Evolutionary conservation across 768 basidiomycete species (phyloP), one percentile per base, ranked within the genome.

Genomic region (Boletellus ananiceps): DNA sequence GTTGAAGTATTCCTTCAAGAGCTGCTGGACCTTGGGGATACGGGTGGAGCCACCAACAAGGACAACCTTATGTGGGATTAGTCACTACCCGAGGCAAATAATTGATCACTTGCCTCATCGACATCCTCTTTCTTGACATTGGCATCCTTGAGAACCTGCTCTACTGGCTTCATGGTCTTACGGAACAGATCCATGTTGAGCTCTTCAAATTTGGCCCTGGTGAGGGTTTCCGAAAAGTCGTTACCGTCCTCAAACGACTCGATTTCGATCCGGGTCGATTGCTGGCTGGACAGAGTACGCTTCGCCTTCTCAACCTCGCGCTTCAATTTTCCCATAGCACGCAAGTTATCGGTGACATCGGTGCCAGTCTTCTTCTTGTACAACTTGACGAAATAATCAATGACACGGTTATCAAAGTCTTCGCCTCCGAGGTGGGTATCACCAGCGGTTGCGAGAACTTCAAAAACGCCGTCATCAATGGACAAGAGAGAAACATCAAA

Each of bases 151-250:
- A 98, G 77, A 18, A 98, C 95, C 71, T 97, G 95, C 71, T 97
- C 94, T 54, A 98, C 95, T 55, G 95, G 95, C 78, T 94, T 94
- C 91, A 98, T 92, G 31, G 95, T 99, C 82, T 95, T 95, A 64
- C 95, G 81, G 88, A 99, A 99, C 45, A 98, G 83, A 63, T 99
- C 95, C 76, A 96, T 87, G 83, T 95, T 96, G 57, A 97, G 79
- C 70, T 98, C 94, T 71, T 98, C 95, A 67, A 99, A 98, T 74
- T 96, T 98, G 75, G 95, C 95, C 47, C 95, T 84, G 46, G 95
- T 98, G 29, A 98, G 82, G 6, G 90, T 91, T 79, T 97, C 95
- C 31, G 93, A 89, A 64, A 97, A 92, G 76, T 99, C 95, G 60
- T 95, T 94, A 56, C 95, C 95, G 61, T 84, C 82, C 70, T 94